These are phyloP conservation scores for Exophiala sp. DNA, from an alignment of 2,329 filamentous ascomycete genomes.

Conservation along the genomic window DNA sequence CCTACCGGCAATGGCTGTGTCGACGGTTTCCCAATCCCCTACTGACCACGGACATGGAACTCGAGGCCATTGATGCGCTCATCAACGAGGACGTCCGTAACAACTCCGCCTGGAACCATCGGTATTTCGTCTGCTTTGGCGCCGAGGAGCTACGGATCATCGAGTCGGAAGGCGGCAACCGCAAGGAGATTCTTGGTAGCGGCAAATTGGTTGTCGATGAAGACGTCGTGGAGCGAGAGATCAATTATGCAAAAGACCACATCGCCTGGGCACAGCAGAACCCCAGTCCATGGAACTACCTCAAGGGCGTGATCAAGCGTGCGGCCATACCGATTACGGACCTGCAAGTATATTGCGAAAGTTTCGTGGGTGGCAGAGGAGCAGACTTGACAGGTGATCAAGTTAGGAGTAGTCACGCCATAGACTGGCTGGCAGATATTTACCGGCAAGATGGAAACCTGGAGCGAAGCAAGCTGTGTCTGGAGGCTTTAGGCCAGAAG, in stretches of 20 bases:
- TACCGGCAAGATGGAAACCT: conserved; percentile 39
- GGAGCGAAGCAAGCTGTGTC: conserved; percentile 62
- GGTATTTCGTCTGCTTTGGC: conserved; percentile 87
- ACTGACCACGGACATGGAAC: conserved; percentile 52
- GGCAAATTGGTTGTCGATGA: conserved; percentile 50
- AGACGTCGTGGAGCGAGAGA: conserved; percentile 67
- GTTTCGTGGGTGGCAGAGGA: conserved; percentile 42
- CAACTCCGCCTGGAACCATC: conserved; percentile 96
- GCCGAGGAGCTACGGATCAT: conserved; percentile 38
- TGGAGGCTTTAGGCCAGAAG: conserved; percentile 72
- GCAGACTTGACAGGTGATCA: conserved; percentile 18
- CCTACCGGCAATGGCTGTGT: conserved; percentile 79
- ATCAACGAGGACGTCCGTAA: conserved; percentile 82
- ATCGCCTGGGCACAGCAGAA: conserved; percentile 85
- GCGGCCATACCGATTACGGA: conserved; percentile 51
- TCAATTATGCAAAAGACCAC: conserved; percentile 69
- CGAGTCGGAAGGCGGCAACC: conserved; percentile 37
- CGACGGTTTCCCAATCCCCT: conserved; percentile 49
- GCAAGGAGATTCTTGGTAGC: conserved; percentile 16
- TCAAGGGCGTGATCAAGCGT: conserved; percentile 70
- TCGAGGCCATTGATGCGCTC: conserved; percentile 67
- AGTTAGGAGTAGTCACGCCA: conserved; percentile 60
- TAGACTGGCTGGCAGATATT: conserved; percentile 49
- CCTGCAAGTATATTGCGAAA: conserved; percentile 52
- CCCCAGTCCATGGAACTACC: conserved; percentile 89